Conservation (phyloP, 345 rosid species). For the Carallia pectinifolia region DNA sequence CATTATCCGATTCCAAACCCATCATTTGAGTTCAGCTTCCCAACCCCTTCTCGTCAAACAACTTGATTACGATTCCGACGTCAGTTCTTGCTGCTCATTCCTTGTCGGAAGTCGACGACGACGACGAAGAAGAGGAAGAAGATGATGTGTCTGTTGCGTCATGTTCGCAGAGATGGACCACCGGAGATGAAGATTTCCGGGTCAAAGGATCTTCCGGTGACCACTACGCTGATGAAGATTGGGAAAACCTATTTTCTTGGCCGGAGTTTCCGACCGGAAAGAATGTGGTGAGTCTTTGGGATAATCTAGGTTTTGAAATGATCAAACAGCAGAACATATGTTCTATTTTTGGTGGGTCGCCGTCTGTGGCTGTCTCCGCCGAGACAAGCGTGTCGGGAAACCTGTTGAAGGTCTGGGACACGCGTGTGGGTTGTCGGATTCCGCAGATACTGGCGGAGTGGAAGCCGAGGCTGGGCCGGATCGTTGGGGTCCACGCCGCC, state of each 20-base stretch:
- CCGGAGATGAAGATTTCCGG: no score
- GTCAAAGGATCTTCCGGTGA: no score
- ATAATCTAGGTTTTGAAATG: neutral
- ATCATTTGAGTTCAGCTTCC: constrained; percentile 1
- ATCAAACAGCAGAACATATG: neutral
- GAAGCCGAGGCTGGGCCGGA: neutral
- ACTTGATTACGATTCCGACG: constrained; percentile 23
- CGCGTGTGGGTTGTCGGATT: neutral
- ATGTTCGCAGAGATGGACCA: no score
- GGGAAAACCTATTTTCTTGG: neutral
- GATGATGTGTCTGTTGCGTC: neutral
- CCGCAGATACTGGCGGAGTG: neutral
- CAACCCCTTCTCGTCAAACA: neutral
- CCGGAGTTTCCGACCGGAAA: neutral
- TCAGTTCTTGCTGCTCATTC: constrained; percentile 26
- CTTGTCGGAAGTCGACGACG: constrained; percentile 26
- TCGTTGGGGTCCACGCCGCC: neutral
- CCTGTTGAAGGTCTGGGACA: neutral
- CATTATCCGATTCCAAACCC: constrained; percentile 33
- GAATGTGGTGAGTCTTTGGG: neutral
- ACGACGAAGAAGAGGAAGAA: constrained; percentile 12
- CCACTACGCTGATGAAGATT: no score
- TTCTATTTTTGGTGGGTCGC: neutral
- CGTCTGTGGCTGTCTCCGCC: neutral
- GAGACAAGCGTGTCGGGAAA: neutral